Conservation (phyloP, 176 grass and related monocot species). For the Cymbopogon citratus region DNA sequence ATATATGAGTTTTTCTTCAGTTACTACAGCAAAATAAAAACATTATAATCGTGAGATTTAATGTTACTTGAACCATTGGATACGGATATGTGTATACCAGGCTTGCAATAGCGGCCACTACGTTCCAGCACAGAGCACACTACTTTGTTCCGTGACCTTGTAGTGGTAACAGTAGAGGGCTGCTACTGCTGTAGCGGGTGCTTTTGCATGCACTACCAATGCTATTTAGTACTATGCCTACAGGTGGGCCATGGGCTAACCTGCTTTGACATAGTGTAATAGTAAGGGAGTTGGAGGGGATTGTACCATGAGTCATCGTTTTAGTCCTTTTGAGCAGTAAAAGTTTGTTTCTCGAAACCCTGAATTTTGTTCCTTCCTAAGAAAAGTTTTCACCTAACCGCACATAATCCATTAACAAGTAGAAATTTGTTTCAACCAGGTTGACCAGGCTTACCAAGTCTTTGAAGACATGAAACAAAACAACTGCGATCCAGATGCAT, state of each 20-base stretch:
- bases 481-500: constrained; percentile 69
- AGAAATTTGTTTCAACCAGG: constrained; percentile 42
- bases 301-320: not conserved
- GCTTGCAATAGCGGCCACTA: too few relatives aligned
- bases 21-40: too few relatives aligned
- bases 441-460: constrained; percentile 76
- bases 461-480: constrained; percentile 95
- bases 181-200: too few relatives aligned
- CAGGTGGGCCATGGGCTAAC: not conserved
- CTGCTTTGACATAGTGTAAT: not conserved
- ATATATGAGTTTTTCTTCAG: too few relatives aligned
- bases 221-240: not conserved
- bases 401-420: constrained; percentile 1
- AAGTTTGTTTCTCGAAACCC: not conserved
- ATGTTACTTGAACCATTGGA: too few relatives aligned
- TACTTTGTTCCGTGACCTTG: too few relatives aligned
- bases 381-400: not conserved
- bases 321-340: not conserved
- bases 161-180: too few relatives aligned
- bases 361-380: not conserved
- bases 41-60: too few relatives aligned
- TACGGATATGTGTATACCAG: too few relatives aligned
- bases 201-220: not conserved
- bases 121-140: too few relatives aligned
- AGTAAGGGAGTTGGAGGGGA: not conserved